phyloP scores from a whole-genome alignment of 805 yeast species.

The Starmerella scarabaei region DNA sequence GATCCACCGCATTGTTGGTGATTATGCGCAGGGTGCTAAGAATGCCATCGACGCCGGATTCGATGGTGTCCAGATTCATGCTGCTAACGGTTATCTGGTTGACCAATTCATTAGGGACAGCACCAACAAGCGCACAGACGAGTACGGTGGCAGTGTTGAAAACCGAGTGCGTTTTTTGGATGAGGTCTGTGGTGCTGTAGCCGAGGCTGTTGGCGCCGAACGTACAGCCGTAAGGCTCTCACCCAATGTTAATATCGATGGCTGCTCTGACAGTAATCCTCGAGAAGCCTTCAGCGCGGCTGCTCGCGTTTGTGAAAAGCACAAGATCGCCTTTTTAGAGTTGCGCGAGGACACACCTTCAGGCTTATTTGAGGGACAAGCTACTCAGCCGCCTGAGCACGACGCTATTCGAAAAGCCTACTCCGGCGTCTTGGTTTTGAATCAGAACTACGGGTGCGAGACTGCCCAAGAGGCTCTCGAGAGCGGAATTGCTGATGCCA shows the following conservation, averaged over 20 bases:
- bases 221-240: slow-evolving; percentile 34
- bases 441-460: slow-evolving; percentile 18
- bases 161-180: slow-evolving; percentile 40
- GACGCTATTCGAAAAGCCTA: slow-evolving; percentile 22
- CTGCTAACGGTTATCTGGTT: slow-evolving; percentile 48
- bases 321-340: slow-evolving; percentile 35
- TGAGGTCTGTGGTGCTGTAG: slow-evolving; percentile 41
- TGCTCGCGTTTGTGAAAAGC: slow-evolving; percentile 21
- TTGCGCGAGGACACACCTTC: slow-evolving; percentile 35
- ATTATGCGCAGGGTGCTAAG: slow-evolving; percentile 40
- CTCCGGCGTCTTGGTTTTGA: slow-evolving; percentile 37
- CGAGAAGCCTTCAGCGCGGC: slow-evolving; percentile 27
- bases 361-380: slow-evolving; percentile 25
- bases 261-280: slow-evolving; percentile 23
- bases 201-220: slow-evolving; percentile 40
- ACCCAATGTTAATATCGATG: slow-evolving; percentile 20
- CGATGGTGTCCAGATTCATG: slow-evolving; percentile 56
- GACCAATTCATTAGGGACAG: slow-evolving; percentile 35
- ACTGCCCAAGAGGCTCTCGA: slow-evolving; percentile 13
- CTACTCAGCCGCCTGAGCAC: slow-evolving; percentile 7
- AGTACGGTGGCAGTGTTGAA: slow-evolving; percentile 52
- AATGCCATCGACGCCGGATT: slow-evolving; percentile 42
- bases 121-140: slow-evolving; percentile 44
- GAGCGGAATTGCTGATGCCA: slow-evolving; percentile 18
- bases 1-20: slow-evolving; percentile 33